A percentile compares a stretch with the other conserved stretches of the same genome.
Evolutionary conservation across 1,284 basidiomycete genomes (phyloP).

Genomic region (Trichosporon sp.): DNA sequence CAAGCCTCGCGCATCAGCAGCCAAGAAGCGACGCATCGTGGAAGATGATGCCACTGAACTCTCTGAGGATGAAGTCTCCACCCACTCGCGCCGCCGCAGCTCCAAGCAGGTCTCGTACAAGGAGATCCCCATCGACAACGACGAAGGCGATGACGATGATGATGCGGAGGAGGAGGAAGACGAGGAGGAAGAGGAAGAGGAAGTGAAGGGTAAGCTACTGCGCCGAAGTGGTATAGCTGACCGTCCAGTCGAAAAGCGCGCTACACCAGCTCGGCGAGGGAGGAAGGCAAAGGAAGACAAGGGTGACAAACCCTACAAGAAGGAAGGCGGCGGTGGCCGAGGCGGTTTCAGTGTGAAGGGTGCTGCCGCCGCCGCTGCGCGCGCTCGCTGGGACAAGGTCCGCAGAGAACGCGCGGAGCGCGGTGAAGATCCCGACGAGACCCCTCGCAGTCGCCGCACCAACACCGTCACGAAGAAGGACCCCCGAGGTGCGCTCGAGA

Average conservation of each 20-base stretch:
- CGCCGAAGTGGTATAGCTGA: neutral
- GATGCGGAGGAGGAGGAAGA: constrained; percentile 18
- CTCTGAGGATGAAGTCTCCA: constrained; percentile 18
- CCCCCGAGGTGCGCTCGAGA: constrained; percentile 26
- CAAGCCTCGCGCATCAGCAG: constrained; percentile 6
- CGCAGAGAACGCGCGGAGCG: constrained; percentile 37
- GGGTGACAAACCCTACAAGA: constrained; percentile 26
- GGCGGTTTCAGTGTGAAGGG: constrained; percentile 49
- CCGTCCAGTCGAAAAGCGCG: constrained; percentile 9
- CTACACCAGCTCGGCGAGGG: constrained; percentile 8
- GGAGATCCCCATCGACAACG: constrained; percentile 21
- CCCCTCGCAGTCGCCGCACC: constrained; percentile 4
- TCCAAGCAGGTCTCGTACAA: constrained; percentile 27
- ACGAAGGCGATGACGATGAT: constrained; percentile 19
- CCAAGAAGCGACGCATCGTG: neutral
- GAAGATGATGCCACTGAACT: constrained; percentile 14
- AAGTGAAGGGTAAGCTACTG: constrained; percentile 9
- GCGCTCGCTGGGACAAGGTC: constrained; percentile 47
- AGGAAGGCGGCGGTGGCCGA: constrained; percentile 37
- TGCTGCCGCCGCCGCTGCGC: constrained; percentile 43
- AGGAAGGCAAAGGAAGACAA: constrained; percentile 14
- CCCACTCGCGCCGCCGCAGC: constrained; percentile 17
- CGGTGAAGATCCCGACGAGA: constrained; percentile 38
- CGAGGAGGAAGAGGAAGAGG: constrained; percentile 17
- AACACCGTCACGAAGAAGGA: constrained; percentile 16